Base-by-base conservation (phyloP, 106 monocot genomes). In the Dioscorea dumetorum region DNA sequence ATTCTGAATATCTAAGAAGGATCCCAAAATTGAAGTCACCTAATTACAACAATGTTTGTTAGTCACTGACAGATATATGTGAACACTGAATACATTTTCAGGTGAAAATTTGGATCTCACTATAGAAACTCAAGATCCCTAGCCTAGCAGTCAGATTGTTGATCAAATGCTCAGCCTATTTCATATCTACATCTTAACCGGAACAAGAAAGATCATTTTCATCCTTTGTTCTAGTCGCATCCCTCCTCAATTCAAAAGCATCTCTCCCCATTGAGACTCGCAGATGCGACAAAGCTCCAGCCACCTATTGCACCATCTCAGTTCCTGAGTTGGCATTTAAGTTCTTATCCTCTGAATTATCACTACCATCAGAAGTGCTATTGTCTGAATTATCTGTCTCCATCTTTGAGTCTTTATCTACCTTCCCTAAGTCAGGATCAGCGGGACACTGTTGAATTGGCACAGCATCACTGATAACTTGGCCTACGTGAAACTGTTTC, bases 371-470 rank as follows among this genome's bases (percentile, higher is more conserved):
- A 31, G 69, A 78, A 49, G 70, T 80, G 51, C 64, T 81, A 6
- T 64, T 75, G 31, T 63, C 54, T 41, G 41, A 41, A 41, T 60
- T 70, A 5, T 54, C 17, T 64, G 51, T 70, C 67, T 15, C 59
- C 28, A 28, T 1, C 28, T 62, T 51, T 54, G 60, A 72, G 64
- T 21, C 22, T 12, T 32, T 74, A 28, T 79, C 88, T 35, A 67
- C 81, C 41, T 32, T 61, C 16, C 64, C 61, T 57, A 49, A 11
- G 49, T 78, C 80, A 6, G 62, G 8, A 33, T 76, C 66, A 1
- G 49, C 16, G 12, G 80, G 84, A 35, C 60, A 61, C 78, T 87
- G 97, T 33, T 76, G 82, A 56, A 92, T 81, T 16, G 92, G 89
- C 69, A 83, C 68, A 2, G 75, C 84, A 80, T 81, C 67, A 24